These are phyloP conservation scores for Torulaspora quercuum DNA, from an alignment of 805 yeast genomes.

Conservation along the genomic window DNA sequence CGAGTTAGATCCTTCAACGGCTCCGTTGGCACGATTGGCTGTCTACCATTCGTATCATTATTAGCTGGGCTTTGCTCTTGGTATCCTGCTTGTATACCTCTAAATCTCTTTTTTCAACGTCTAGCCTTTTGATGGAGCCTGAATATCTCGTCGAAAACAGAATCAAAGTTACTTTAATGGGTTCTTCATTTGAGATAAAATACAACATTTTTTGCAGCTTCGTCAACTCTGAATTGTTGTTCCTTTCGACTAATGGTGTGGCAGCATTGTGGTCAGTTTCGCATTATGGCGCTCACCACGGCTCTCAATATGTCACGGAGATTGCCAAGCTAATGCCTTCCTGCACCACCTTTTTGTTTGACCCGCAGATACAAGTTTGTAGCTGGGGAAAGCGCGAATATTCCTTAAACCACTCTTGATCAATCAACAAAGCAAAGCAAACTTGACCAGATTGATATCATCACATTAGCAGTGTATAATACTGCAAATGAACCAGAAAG, in stretches of 20 bases:
- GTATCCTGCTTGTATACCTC: conserved; percentile 54
- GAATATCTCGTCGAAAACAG: no score
- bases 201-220: no score
- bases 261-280: no score
- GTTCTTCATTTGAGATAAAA: no score
- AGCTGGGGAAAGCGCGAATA: conserved; percentile 41
- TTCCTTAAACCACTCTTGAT: conserved; percentile 46
- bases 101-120: conserved; percentile 52
- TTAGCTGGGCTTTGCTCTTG: conserved; percentile 65
- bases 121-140: no score
- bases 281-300: no score
- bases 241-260: no score
- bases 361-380: conserved; percentile 57
- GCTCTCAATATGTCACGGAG: no score
- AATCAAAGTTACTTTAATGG: no score
- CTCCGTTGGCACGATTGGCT: conserved; percentile 44
- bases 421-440: conserved; percentile 54
- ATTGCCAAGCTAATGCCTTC: no score
- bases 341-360: conserved; percentile 51
- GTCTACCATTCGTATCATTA: conserved; percentile 65
- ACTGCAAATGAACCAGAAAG: conserved; percentile 54
- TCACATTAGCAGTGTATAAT: conserved; percentile 56
- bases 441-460: conserved; percentile 46
- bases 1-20: conserved; percentile 42
- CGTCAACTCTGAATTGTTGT: no score